Base-by-base conservation (phyloP, 345 rosid species). In the Carallia brachiata region DNA sequence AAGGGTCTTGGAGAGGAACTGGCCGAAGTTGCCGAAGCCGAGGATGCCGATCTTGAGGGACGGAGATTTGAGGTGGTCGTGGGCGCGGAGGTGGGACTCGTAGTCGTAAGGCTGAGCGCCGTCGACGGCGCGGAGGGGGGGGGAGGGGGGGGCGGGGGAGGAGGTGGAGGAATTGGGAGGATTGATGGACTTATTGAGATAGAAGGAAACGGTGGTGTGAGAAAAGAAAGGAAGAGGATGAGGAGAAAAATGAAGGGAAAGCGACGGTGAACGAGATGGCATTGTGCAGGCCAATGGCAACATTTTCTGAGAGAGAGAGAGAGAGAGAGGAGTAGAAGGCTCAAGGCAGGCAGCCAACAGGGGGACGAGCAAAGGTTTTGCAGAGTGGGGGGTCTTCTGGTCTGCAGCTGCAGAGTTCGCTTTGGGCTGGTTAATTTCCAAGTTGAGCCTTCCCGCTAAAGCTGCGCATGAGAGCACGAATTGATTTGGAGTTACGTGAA, bases 21-120 rank as follows among this genome's bases (percentile, higher is more conserved):
- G 98, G 2, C 93, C 96, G 66, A 77, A 89, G 79, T 86, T 93
- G 2, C 92, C 97, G 58, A 90, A 93, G 2, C 92, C 96, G 48
- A 93, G 4, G 17, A 93, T 70, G 60, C 91, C 93, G 73, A 93
- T 85, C 68, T 87, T 88, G 66, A 92, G 88, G 37, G 72, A 39
- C 56, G 57, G 61, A 10, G 67, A 62, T n/a, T 66, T 39, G 77
- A 69, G 56, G 73, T 62, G 72, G 1, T 66, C 0, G 23, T 23
- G 56, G 65, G 53, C 37, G 17, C 58, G 48, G 53, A 76, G 0
- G 1, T 47, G 52, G 61, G 82, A 36, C 59, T 82, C 79, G 65
- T 63, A 58, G 62, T 74, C 83, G 39, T 59, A 52, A 1, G 73
- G 79, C 78, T 70, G 78, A 37, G 80, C 80, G 8, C 73, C 79